Evolutionary conservation across 495 filamentous ascomycete genomes (phyloP).

Genomic region (Penicillium pancosmium): DNA sequence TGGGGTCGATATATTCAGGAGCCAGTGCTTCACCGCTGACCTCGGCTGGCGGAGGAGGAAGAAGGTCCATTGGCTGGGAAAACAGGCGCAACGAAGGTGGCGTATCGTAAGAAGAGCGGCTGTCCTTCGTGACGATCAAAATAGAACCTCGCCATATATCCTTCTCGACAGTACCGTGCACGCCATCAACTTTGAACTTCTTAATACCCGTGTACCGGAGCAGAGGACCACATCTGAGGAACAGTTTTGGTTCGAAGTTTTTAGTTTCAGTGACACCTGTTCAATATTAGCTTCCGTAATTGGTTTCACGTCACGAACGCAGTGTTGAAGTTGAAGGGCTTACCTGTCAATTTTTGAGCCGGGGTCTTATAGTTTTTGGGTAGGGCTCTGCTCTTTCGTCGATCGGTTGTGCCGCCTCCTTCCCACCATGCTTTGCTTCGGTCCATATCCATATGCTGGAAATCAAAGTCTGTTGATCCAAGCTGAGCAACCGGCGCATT

Average conservation of each 20-base stretch:
- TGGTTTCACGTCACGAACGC: background rate
- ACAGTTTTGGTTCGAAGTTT: conserved; percentile 78
- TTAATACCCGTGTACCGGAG: conserved; percentile 84
- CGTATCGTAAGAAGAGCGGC: conserved; percentile 76
- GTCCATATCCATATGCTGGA: conserved; percentile 44
- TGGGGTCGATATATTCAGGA: conserved; percentile 83
- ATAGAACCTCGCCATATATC: conserved; percentile 92
- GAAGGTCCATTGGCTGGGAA: conserved; percentile 78
- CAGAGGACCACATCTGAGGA: conserved; percentile 87
- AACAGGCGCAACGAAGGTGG: conserved; percentile 80
- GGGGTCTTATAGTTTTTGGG: conserved; percentile 45
- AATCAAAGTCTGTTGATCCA: conserved; percentile 42
- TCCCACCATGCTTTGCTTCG: conserved; percentile 53
- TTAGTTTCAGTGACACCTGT: conserved; percentile 47
- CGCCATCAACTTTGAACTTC: conserved; percentile 37
- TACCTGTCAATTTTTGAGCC: conserved; percentile 40
- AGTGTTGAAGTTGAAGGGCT: conserved; percentile 7
- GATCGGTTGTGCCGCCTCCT: conserved; percentile 34
- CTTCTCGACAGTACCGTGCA: conserved; percentile 49
- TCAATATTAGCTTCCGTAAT: conserved; percentile 20
- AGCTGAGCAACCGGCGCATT: conserved; percentile 41
- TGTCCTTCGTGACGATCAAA: conserved; percentile 90
- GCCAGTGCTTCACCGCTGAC: conserved; percentile 67
- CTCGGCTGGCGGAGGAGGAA: conserved; percentile 77
- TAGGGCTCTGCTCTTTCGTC: conserved; percentile 46